Base-by-base conservation (phyloP, 352 stramenopile species). In the Globisporangium carolinianum region DNA sequence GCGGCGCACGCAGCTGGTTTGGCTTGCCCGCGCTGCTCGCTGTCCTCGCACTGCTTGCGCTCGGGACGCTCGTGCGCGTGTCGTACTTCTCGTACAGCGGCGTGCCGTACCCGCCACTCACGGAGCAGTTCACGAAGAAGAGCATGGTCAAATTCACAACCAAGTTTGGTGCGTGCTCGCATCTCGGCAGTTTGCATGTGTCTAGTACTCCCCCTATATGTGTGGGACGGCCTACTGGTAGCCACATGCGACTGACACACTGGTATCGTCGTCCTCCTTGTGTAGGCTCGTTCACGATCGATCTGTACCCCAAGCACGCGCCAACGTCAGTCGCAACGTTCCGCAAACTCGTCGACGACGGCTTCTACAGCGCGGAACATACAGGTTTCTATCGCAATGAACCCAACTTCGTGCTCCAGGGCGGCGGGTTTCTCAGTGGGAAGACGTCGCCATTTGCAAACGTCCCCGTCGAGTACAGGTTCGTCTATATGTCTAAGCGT, bases 381-480 rank as follows among this genome's bases (percentile, higher is more conserved):
- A 70, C 82, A 1, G 84, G 84, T 2, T 92, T 94, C 55, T 94
- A 94, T 67, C 86, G 87, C 66, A 90, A 91, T 52, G 84, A 92
- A 51, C 79, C 76, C 35, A 85, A 85, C 55, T 94, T 82, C 61
- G 65, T 92, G 52, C 67, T 94, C 8, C 84, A 94, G 60, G 84
- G 76, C 49, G 84, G 84, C 35, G 81, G 76, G 11, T 92, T 82
- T 60, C 76, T 94, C 14, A 76, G 71, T 39, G 75, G 78, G 53
- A 92, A 90, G 62, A 58, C 69, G 53, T 89, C 84, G 48, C 80
- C 84, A 9, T 67, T 87, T 17, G 65, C 67, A 17, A 85, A 89
- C 36, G 51, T 94, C 10, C 81, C 80, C 0, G 79, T 94, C 3
- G 84, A 94, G 60, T 91, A 92, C 75, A 81, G 68, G 71, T 81